phyloP scores from a whole-genome alignment of 352 stramenopile species.

The Globisporangium nunn region DNA sequence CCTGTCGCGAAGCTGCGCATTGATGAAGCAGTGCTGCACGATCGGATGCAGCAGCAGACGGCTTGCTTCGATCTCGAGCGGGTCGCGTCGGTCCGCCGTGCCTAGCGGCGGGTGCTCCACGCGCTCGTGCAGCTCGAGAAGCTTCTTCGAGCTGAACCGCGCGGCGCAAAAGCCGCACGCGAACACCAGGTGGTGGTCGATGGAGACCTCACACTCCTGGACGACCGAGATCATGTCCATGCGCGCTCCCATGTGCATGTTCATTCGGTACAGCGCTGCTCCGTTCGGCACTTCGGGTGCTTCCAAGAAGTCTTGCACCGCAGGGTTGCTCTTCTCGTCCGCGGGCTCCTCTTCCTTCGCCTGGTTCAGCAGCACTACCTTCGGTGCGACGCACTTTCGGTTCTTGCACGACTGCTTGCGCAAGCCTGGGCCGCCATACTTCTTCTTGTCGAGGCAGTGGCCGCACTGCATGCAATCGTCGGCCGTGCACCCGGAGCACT shows the following conservation, averaged over 20 bases:
- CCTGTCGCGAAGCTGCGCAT: conserved; percentile 26
- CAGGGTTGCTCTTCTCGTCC: conserved; percentile 38
- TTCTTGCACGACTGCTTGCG: conserved; percentile 87
- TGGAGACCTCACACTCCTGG: conserved; percentile 51
- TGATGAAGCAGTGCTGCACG: conserved; percentile 42
- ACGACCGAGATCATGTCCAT: conserved; percentile 25
- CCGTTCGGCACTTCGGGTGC: conserved; percentile 19
- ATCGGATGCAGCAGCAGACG: conserved; percentile 33
- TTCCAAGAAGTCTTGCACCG: conserved; percentile 29
- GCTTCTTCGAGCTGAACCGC: conserved; percentile 42
- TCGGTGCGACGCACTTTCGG: conserved; percentile 68
- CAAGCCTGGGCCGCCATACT: conserved; percentile 78
- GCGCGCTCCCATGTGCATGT: conserved; percentile 10
- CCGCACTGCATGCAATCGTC: conserved; percentile 83
- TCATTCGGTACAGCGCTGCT: conserved; percentile 14
- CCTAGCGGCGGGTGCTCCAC: conserved; percentile 24
- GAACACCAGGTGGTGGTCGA: conserved; percentile 46
- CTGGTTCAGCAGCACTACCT: conserved; percentile 67
- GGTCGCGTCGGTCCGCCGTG: conserved; percentile 4
- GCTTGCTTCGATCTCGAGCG: conserved; percentile 31
- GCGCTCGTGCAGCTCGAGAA: conserved; percentile 44
- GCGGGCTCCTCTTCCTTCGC: conserved; percentile 42
- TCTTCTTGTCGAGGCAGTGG: conserved; percentile 88
- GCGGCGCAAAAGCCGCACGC: conserved; percentile 33
- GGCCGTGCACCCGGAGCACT: conserved; percentile 69